Conservation (phyloP, 2,329 filamentous ascomycete species). For the Thyridium curvatum region DNA sequence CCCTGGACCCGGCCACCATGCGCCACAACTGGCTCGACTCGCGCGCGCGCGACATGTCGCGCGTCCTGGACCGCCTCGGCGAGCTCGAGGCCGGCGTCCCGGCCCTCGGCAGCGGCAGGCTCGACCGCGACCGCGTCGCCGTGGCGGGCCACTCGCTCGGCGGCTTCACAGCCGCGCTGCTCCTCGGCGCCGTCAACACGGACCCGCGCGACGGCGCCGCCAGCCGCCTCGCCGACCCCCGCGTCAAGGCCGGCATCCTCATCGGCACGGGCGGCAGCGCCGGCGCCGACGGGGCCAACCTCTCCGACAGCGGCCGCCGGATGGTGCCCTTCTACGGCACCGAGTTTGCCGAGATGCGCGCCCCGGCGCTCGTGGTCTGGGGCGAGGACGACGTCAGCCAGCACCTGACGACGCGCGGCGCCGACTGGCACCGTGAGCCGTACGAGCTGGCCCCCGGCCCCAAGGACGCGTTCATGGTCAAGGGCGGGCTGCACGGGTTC, state of each 20-base stretch:
- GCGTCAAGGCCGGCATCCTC: constrained; percentile 30
- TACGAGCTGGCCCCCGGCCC: constrained; percentile 22
- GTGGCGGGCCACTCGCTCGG: constrained; percentile 33
- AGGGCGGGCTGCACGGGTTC: constrained; percentile 26
- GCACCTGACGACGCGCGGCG: constrained; percentile 23
- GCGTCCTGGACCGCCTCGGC: constrained; percentile 29
- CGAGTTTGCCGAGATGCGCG: constrained; percentile 25
- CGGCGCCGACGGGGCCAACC: constrained; percentile 20
- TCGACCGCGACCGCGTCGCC: constrained; percentile 25
- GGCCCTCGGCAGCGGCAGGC: constrained; percentile 19
- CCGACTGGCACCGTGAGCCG: constrained; percentile 31
- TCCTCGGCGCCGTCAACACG: constrained; percentile 26
- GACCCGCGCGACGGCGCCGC: constrained; percentile 19
- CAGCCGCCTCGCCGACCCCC: constrained; percentile 16
- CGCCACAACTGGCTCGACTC: constrained; percentile 23
- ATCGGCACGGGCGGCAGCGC: constrained; percentile 23
- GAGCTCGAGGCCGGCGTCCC: constrained; percentile 24
- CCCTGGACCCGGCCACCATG: constrained; percentile 5
- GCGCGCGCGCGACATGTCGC: constrained; percentile 26
- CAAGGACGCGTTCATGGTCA: constrained; percentile 26
- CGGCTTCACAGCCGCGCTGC: constrained; percentile 21
- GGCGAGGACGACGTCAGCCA: constrained; percentile 29
- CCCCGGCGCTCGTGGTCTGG: constrained; percentile 27
- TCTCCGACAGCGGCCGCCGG: constrained; percentile 18
- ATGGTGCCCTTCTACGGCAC: constrained; percentile 23